Conservation (phyloP, 2,329 filamentous ascomycete species). For the Ceratocystis lukuohia region DNA sequence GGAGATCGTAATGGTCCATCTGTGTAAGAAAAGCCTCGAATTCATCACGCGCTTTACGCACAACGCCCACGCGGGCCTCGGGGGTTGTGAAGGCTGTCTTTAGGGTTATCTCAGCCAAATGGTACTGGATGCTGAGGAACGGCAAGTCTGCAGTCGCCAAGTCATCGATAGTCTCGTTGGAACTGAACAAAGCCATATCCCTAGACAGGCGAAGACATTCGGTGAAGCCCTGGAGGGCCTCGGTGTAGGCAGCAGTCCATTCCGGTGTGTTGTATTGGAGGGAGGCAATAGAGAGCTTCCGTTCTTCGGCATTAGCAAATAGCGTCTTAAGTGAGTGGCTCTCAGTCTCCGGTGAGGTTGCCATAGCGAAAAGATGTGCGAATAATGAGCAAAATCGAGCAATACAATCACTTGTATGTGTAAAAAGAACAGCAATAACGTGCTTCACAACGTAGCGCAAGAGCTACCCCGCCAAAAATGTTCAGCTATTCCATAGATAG, state of each 20-base stretch:
- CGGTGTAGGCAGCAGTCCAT: conserved; percentile 54
- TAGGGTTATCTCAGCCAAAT: conserved; percentile 66
- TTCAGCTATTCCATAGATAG: neutral
- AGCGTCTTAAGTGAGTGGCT: conserved; percentile 38
- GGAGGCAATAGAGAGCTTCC: conserved; percentile 45
- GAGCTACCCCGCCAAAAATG: conserved; percentile 15
- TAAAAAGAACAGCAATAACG: neutral
- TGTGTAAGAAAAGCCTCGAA: conserved; percentile 70
- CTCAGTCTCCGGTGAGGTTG: conserved; percentile 27
- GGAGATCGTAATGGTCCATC: conserved; percentile 64
- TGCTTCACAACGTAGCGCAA: neutral
- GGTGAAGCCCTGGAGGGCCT: conserved; percentile 57
- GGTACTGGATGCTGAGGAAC: conserved; percentile 66
- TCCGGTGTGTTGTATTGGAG: conserved; percentile 49
- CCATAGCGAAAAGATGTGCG: neutral
- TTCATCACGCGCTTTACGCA: conserved; percentile 50
- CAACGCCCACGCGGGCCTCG: conserved; percentile 45
- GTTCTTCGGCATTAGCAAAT: conserved; percentile 38
- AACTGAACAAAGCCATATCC: conserved; percentile 69
- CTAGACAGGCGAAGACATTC: conserved; percentile 57
- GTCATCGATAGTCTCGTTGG: conserved; percentile 82
- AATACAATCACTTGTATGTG: neutral
- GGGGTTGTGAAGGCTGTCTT: conserved; percentile 43
- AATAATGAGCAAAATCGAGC: neutral
- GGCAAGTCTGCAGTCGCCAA: conserved; percentile 71